Conservation (phyloP, 1,139 yeast species). For the Kluyveromyces marxianus region DNA sequence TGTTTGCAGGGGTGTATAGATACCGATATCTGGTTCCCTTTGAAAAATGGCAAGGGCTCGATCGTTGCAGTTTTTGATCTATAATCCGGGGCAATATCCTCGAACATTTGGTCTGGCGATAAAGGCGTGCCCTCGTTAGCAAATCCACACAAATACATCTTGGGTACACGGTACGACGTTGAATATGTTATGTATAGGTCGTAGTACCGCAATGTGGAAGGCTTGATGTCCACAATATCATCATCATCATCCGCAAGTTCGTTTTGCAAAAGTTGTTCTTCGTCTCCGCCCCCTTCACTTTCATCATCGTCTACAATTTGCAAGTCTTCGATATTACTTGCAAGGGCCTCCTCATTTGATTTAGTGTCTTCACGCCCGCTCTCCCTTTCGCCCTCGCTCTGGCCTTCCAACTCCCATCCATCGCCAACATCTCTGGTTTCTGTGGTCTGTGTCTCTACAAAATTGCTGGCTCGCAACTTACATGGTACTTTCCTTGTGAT, state of each 20-base stretch:
- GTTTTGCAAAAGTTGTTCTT: slow-evolving; percentile 36
- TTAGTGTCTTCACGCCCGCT: slow-evolving; percentile 23
- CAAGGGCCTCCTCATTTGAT: neutral
- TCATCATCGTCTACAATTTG: slow-evolving; percentile 9
- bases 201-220: slow-evolving; percentile 54
- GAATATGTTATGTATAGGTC: slow-evolving; percentile 88
- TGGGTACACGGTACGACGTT: slow-evolving; percentile 93
- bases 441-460: slow-evolving; percentile 38
- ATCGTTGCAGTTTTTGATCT: slow-evolving; percentile 95
- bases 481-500: slow-evolving; percentile 89
- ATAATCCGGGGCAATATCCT: slow-evolving; percentile 86
- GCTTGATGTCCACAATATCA: slow-evolving; percentile 34
- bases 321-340: slow-evolving; percentile 19
- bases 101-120: slow-evolving; percentile 85
- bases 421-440: slow-evolving; percentile 36
- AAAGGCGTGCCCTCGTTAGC: slow-evolving; percentile 78
- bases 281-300: slow-evolving; percentile 17
- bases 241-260: slow-evolving; percentile 40
- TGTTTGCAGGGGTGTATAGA: slow-evolving; percentile 97
- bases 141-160: slow-evolving; percentile 86
- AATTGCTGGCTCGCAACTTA: slow-evolving; percentile 60
- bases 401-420: slow-evolving; percentile 31
- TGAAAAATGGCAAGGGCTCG: slow-evolving; percentile 81
- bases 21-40: slow-evolving; percentile 63
- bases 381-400: slow-evolving; percentile 44